Evolutionary conservation across 1,139 yeast species (phyloP), one percentile per base, ranked within the genome.

Genomic region (Chernovozyma sophiae-reginae): DNA sequence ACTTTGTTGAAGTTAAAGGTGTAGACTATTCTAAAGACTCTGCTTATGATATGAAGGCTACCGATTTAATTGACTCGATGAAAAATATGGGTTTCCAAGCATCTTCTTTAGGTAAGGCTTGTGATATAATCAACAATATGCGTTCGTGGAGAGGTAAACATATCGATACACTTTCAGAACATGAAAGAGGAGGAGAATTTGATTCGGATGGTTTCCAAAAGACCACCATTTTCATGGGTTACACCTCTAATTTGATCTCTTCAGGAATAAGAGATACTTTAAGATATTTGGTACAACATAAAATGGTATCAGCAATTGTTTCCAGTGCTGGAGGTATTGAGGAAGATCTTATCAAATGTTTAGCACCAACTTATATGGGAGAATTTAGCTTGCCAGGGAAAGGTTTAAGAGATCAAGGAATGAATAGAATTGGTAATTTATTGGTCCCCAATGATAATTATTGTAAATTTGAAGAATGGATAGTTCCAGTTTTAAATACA

Each of bases 71-170:
- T 46, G 70, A 68, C 26, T 77, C 94, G 29, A 92, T 94, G 98
- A 77, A 70, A 50, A 80, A 79, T 32, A 92, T 92, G 97, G 99
- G 99, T n/a, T 94, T 92, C 71, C 99, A 92, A 65, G 98, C 96
- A 4, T 77, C 90, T 15, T 75, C 94, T 3, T 73, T 92, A 31
- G 81, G 89, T 22, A 72, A 79, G 49, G 97, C 97, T 2, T 89
- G 97, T 58, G 95, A 86, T 20, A 86, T 92, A 47, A 87, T 92
- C 43, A 78, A 90, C 53, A 79, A 85, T 37, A 94, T 92, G 99
- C 77, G 96, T 60, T 43, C 65, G 14, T 92, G 97, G 97, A 78
- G 90, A 60, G 98, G 97, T 40, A 76, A 75, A 46, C 83, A 83
- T 50, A 72, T 59, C 35, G 76, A 73, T 38, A 79, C 75, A 38